Evolutionary conservation across 257 asterid genomes (phyloP).

Genomic region (Nicotiana benthamiana): DNA sequence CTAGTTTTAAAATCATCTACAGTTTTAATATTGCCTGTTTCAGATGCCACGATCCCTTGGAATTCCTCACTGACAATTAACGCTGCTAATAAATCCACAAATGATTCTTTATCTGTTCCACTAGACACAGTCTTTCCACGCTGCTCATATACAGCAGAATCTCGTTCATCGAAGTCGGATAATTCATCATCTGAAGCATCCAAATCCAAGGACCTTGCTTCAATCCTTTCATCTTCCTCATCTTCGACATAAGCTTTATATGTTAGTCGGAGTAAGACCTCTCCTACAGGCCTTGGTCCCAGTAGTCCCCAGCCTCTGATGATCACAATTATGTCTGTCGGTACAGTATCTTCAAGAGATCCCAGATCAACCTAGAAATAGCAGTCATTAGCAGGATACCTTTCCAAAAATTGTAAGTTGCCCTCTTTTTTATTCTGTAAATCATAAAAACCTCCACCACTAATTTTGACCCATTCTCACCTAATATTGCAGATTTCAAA

Average conservation of each 20-base stretch:
- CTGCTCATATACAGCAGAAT: slow-evolving; percentile 25
- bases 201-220: slow-evolving; percentile 16
- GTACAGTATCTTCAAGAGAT: slow-evolving; percentile 88
- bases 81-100: slow-evolving; percentile 76
- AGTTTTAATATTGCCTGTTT: slow-evolving; percentile 43
- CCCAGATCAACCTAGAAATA: slow-evolving; percentile 75
- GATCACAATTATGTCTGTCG: slow-evolving; percentile 68
- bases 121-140: slow-evolving; percentile 21
- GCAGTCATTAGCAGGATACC: not conserved
- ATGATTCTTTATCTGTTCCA: slow-evolving; percentile 56
- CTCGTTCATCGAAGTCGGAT: slow-evolving; percentile 47
- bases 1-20: slow-evolving; percentile 19
- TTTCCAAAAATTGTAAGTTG: too few species aligned
- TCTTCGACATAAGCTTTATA: slow-evolving; percentile 98
- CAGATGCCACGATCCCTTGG: slow-evolving; percentile 82
- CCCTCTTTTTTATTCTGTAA: too few species aligned
- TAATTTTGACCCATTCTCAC: too few species aligned
- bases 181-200: slow-evolving; percentile 55
- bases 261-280: slow-evolving; percentile 72
- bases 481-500: too few species aligned
- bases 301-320: slow-evolving; percentile 80
- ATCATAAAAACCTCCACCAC: too few species aligned
- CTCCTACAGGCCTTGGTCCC: slow-evolving; percentile 77
- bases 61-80: slow-evolving; percentile 89
- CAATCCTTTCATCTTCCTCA: slow-evolving; percentile 78